These are phyloP conservation scores for Beauveria pseudobassiana DNA, from an alignment of 2,329 filamentous ascomycete genomes.

Conservation along the genomic window DNA sequence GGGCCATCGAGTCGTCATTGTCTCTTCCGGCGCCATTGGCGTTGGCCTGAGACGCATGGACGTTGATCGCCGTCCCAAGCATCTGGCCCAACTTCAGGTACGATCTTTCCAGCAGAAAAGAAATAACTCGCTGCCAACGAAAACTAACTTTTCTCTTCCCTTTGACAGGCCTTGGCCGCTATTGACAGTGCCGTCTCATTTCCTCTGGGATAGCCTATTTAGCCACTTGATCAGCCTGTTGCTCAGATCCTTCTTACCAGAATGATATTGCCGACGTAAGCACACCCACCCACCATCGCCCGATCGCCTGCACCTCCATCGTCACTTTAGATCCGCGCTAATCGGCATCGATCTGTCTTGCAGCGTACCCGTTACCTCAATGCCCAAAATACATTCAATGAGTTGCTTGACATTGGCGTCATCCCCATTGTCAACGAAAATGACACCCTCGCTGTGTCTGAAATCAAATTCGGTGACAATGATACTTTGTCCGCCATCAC, in stretches of 20 bases:
- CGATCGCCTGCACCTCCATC: not conserved
- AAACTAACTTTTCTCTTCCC: not conserved
- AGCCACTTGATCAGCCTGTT: constrained; percentile 79
- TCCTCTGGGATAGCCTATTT: constrained; percentile 94
- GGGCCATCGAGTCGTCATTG: constrained; percentile 90
- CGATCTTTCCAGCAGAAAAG: not conserved
- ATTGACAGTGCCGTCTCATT: constrained; percentile 93
- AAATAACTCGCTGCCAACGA: not conserved
- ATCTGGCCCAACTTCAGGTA: constrained; percentile 73
- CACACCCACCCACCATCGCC: constrained; percentile 10
- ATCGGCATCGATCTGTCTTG: not conserved
- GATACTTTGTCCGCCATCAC: constrained; percentile 96
- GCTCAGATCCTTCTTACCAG: constrained; percentile 87
- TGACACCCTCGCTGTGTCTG: constrained; percentile 89
- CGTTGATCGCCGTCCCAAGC: constrained; percentile 77
- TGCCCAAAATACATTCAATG: constrained; percentile 88
- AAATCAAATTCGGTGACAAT: constrained; percentile 99
- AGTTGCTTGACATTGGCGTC: constrained; percentile 87
- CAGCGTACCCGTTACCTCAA: constrained; percentile 89
- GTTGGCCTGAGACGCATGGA: constrained; percentile 89
- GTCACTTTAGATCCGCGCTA: constrained; percentile 5
- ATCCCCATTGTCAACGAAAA: constrained; percentile 99
- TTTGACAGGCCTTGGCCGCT: constrained; percentile 68
- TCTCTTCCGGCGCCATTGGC: constrained; percentile 94
- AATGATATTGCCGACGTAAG: constrained; percentile 92